Conservation (phyloP, 441 rosid genomes). For the Populus trichocarpa region DNA sequence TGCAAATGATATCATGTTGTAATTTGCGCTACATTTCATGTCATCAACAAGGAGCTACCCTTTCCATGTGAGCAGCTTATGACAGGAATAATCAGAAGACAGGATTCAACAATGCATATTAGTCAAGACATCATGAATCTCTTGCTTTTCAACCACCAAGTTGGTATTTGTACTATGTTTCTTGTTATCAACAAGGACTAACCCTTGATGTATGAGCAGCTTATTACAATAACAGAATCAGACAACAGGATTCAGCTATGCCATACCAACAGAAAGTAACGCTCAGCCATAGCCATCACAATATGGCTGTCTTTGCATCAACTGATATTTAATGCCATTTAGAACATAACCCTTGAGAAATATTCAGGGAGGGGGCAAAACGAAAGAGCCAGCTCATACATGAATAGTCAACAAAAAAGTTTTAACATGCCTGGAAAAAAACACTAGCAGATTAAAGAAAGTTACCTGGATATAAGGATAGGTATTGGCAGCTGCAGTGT, state of each 20-base stretch:
- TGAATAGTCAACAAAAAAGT: too few relatives aligned
- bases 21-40: neutral
- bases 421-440: neutral
- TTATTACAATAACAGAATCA: neutral
- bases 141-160: neutral
- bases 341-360: neutral
- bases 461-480: constrained; percentile 94
- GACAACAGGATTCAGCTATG: neutral
- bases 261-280: neutral
- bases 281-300: neutral
- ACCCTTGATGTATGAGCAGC: neutral
- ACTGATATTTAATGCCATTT: neutral
- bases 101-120: neutral
- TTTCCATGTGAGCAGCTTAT: neutral
- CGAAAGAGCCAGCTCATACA: too few relatives aligned
- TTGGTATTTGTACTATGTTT: neutral
- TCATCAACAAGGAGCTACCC: neutral
- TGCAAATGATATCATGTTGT: neutral
- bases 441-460: neutral
- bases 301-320: neutral
- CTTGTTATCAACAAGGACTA: neutral
- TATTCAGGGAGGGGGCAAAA: too few relatives aligned
- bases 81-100: neutral
- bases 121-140: neutral
- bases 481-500: constrained; percentile 93